Base-by-base conservation (phyloP, 805 yeast species). In the Ascoidea rubescens region DNA sequence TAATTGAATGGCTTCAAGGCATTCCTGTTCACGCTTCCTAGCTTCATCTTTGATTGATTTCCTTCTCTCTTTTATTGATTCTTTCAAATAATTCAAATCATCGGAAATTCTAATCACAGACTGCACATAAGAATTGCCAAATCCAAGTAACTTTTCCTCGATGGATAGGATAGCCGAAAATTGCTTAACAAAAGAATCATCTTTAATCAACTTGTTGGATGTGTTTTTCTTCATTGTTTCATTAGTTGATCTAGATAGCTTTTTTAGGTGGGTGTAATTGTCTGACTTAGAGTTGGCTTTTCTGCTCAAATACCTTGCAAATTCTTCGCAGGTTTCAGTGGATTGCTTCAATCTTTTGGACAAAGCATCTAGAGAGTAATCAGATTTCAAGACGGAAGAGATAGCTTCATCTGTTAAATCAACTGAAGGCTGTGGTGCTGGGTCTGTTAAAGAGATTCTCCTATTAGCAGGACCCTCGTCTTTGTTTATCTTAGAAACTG, bases 21-120 rank as follows among this genome's bases (percentile, higher is more conserved):
- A 90, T 54, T 84, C 95, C 62, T 85, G 88, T 62, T 93, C 99
- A 58, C 82, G 78, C 49, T 86, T 73, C 60, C 79, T 75, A 47
- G 89, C 87, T 53, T 85, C 86, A 49, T 93, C 98, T 64, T 93
- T 93, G 51, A 81, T 69, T 42, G 73, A 59, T 64, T 90, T 93
- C 58, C 99, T 75, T 56, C 81, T 71, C 54, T 84, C 78, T 8
- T 86, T 74, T 57, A 89, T 79, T 2, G 88, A 79, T 17, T 78
- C 72, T 16, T 86, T 73, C 55, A 93, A 71, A 0, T 95, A 82
- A 12, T 71, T 66, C 54, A 93, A 69, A 65, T 93, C 97, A 59
- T 87, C 96, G 60, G 82, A 79, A 88, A 93, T 93, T 45, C 80
- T 82, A 58, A 79, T 83, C 61, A 93, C 70, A 1, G 93, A 89